Base-by-base conservation (phyloP, 2,329 filamentous ascomycete species). In the Fusarium udum region DNA sequence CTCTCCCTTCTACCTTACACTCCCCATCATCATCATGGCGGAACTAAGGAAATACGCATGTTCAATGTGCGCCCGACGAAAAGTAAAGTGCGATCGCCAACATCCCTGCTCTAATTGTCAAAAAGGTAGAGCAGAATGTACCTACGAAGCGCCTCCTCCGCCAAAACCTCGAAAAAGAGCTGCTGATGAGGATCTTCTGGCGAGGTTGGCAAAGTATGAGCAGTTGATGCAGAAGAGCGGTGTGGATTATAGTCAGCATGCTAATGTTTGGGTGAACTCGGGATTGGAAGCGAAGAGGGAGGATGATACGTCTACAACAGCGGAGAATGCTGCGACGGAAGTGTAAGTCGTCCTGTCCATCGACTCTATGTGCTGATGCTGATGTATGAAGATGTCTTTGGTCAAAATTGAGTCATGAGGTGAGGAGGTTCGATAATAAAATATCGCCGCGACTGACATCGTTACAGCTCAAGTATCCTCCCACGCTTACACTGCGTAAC, bases 81-180 rank as follows among this genome's bases (percentile, higher is more conserved):
- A 77, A 18, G 69, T 77, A 4, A 73, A 81, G 58, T 87, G 85
- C 69, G 81, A 86, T 69, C 80, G 81, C 48, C 69, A 69, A 20
- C 74, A 78, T 4, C 84, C 84, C 2, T 87, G 85, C 61, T 82
- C 82, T 13, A 86, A 86, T 67, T 87, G 85, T 60, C 63, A 76
- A 43, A 86, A 83, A 66, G 78, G 83, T 4, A 64, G 76, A 14
- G 59, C 63, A 3, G 58, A 74, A 48, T 82, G 80, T 34, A 39
- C 65, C 0, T 81, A 80, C 24, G 69, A 77, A 14, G 57, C 70
- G 1, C 74, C 75, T 6, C 37, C 61, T 3, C 71, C 73, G 0
- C 66, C 65, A 6, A 75, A 75, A 22, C 75, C 77, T 7, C 74
- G 79, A 22, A 81, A 79, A 60, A 71, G 76, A 9, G 69, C 77